Base-by-base conservation (phyloP, 805 yeast genomes). In the Wickerhamiella cacticola region DNA sequence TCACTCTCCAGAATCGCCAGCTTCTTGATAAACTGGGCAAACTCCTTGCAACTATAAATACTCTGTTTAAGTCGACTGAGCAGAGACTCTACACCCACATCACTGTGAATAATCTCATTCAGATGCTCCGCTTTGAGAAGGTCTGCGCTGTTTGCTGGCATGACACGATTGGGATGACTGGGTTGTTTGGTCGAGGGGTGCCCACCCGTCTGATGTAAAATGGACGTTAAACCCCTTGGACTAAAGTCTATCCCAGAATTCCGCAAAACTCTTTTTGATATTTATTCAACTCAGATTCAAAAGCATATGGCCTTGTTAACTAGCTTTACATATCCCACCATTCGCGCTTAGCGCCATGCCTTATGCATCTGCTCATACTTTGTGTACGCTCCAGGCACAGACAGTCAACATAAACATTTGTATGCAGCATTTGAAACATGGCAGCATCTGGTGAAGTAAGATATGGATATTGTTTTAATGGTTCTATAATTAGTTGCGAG, bases 31-130 rank as follows among this genome's bases (percentile, higher is more conserved):
- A 76, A 92, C 55, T 77, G 76, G 24, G 85, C 71, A 56, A 86
- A 80, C 59, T 92, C 97, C 58, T 87, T 95, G 54, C 94, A 80
- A 0, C 94, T 79, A 51, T 72, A 71, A 39, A 88, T 71, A 50
- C 87, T 77, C 62, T 81, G 89, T 64, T 89, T 89, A 49, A 88
- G 70, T 36, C 94, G 71, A 1, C 71, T 66, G 45, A 88, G 68
- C 16, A 89, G 68, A 0, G 85, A 71, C 51, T 82, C 92, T 46
- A 86, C 73, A 2, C 94, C 83, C 5, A 78, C 72, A 44, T 64
- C 68, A 2, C 63, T 58, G 29, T 62, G 54, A 41, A 64, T 51
- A 41, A 63, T 60, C 48, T 63, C 66, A 40, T 59, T 54, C 19
- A 64, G 53, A 41, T 59, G 58, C 33, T 64, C 64, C 50, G 63